These are phyloP conservation scores for Epichloe coenophiala DNA, from an alignment of 2,329 filamentous ascomycete genomes.

Conservation along the genomic window DNA sequence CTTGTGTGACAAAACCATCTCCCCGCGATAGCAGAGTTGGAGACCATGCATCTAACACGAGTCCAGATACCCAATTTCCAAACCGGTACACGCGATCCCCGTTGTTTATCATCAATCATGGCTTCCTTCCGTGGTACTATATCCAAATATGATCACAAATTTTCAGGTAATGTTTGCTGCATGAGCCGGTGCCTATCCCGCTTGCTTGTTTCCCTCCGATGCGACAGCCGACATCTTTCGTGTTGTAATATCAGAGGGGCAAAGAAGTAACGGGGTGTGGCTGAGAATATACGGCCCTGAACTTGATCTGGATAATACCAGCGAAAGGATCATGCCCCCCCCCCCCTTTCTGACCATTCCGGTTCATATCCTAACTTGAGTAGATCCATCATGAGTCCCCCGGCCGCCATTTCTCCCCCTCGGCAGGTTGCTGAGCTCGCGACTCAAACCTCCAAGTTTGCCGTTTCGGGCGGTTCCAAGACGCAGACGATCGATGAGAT, in stretches of 20 bases:
- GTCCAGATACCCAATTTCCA: conserved; percentile 3
- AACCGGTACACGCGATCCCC: conserved; percentile 15
- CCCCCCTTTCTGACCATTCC: conserved; percentile 25
- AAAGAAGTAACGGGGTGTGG: conserved; percentile 15
- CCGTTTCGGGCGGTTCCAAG: conserved; percentile 15
- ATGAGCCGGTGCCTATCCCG: conserved; percentile 47
- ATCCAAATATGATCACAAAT: conserved; percentile 23
- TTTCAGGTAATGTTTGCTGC: conserved; percentile 35
- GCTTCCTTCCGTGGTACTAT: conserved; percentile 21
- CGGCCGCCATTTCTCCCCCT: conserved; percentile 50
- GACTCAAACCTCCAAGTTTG: conserved; percentile 32
- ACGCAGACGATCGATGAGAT: conserved; percentile 48
- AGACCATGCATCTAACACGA: conserved; percentile 4
- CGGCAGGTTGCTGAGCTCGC: conserved; percentile 32
- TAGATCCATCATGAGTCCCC: conserved; percentile 60
- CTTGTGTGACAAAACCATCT: background rate
- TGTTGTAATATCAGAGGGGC: background rate
- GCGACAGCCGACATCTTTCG: background rate
- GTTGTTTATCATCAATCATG: conserved; percentile 15
- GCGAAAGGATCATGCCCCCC: conserved; percentile 94
- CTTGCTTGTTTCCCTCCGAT: background rate
- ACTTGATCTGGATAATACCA: conserved; percentile 99
- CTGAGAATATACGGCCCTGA: conserved; percentile 84
- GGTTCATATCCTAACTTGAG: conserved; percentile 16
- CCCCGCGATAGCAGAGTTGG: background rate